Conservation (phyloP, 139 green algal genomes). For the Astrephomene gubernaculifera region DNA sequence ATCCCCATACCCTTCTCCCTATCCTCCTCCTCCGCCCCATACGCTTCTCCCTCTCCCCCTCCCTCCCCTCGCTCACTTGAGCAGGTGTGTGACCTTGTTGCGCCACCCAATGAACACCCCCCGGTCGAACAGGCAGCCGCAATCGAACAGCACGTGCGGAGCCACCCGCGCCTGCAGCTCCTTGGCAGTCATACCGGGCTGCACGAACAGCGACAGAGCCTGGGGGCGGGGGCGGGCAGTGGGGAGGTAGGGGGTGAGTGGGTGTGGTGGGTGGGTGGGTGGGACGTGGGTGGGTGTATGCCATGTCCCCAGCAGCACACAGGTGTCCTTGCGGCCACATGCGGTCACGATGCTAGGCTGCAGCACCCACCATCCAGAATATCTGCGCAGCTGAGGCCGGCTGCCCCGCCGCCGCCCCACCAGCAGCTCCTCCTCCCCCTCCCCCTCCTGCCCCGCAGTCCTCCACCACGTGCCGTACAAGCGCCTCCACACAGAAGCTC, state of each 20-base stretch:
- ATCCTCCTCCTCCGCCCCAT: no score
- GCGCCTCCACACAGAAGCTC: constrained; percentile 3
- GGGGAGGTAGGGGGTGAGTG: not conserved
- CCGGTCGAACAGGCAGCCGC: not conserved
- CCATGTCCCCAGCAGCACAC: not conserved
- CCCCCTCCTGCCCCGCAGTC: not conserved
- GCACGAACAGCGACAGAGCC: not conserved
- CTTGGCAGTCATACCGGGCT: not conserved
- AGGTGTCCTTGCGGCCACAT: not conserved
- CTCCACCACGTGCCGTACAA: not conserved
- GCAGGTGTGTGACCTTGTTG: not conserved
- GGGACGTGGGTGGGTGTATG: not conserved
- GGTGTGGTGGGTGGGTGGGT: no score
- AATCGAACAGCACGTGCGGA: not conserved
- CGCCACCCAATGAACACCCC: constrained; percentile 1
- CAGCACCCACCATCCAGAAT: not conserved
- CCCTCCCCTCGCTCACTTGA: not conserved
- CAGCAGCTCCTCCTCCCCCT: not conserved
- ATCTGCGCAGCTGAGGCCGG: not conserved
- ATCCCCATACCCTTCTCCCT: no score
- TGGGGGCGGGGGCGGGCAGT: not conserved
- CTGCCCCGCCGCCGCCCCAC: not conserved
- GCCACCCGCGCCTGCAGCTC: not conserved
- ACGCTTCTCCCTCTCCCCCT: not conserved
- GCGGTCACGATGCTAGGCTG: no score